phyloP scores from a whole-genome alignment of 768 basidiomycete genomes.

The Suillus weaverae region DNA sequence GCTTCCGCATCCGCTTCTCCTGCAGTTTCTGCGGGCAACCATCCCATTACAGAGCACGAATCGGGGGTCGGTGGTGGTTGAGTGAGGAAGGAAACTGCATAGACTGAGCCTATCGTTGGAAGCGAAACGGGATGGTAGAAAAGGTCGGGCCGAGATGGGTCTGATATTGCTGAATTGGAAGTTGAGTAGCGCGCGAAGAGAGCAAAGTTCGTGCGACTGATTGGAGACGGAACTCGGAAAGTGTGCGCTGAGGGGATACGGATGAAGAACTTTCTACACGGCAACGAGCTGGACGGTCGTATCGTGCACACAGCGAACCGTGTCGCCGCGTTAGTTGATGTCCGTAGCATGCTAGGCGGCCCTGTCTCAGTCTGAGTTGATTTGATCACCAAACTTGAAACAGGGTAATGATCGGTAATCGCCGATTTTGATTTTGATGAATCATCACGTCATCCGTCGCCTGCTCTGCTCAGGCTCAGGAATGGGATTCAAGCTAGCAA shows the following conservation, averaged over 20 bases:
- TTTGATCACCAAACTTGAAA: no score
- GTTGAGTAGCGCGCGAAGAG: conserved; percentile 16
- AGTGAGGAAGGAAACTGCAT: conserved; percentile 65
- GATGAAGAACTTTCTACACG: not conserved
- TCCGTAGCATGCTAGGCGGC: not conserved
- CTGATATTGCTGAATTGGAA: conserved; percentile 34
- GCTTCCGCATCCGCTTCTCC: conserved; percentile 40
- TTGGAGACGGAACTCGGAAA: conserved; percentile 9
- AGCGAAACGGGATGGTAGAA: conserved; percentile 67
- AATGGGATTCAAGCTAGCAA: no score
- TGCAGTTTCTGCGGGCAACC: conserved; percentile 49
- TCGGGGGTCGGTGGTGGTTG: conserved; percentile 42
- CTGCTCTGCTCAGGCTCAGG: no score
- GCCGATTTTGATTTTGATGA: not conserved
- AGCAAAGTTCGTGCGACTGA: not conserved
- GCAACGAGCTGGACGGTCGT: not conserved
- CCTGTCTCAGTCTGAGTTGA: no score
- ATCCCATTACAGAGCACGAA: conserved; percentile 62
- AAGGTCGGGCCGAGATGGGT: conserved; percentile 63
- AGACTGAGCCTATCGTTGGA: conserved; percentile 48
- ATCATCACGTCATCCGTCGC: no score
- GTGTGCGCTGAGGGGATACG: not conserved
- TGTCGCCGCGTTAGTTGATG: not conserved
- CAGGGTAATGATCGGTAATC: not conserved
- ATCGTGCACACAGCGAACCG: not conserved